These are phyloP conservation scores for Phytophthora melonis DNA, from an alignment of 352 stramenopile species.

Conservation along the genomic window DNA sequence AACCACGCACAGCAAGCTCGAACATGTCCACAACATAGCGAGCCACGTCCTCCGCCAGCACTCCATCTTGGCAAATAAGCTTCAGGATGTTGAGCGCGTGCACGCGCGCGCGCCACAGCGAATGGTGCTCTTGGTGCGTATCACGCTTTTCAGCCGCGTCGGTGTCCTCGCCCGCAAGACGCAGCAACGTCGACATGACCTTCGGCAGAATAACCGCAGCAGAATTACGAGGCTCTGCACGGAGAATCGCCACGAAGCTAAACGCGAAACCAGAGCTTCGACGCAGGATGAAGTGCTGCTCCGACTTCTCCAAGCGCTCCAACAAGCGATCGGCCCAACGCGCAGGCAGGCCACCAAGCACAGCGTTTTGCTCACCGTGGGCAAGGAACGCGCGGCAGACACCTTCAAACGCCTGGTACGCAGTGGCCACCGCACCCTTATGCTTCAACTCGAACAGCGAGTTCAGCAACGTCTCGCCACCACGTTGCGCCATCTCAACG, in stretches of 20 bases:
- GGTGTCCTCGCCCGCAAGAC: slow-evolving; percentile 69
- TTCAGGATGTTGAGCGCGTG: slow-evolving; percentile 93
- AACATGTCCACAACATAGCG: slow-evolving; percentile 90
- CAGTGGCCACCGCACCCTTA: slow-evolving; percentile 87
- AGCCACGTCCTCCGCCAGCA: slow-evolving; percentile 86
- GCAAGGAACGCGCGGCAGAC: slow-evolving; percentile 85
- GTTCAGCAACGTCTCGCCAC: slow-evolving; percentile 80
- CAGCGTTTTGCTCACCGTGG: slow-evolving; percentile 61
- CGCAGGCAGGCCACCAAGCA: slow-evolving; percentile 64
- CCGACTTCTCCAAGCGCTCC: slow-evolving; percentile 72
- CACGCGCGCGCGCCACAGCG: slow-evolving; percentile 78
- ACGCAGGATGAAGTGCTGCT: slow-evolving; percentile 91
- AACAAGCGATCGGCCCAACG: slow-evolving; percentile 83
- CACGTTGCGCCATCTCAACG: slow-evolving; percentile 58
- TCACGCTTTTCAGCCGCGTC: slow-evolving; percentile 50
- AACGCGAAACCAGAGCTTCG: slow-evolving; percentile 90
- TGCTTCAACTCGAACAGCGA: slow-evolving; percentile 91
- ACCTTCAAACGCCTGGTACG: slow-evolving; percentile 86
- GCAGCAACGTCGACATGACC: slow-evolving; percentile 77
- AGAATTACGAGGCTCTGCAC: slow-evolving; percentile 85
- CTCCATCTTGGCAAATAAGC: slow-evolving; percentile 89
- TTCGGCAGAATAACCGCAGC: slow-evolving; percentile 78
- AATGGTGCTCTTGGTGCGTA: slow-evolving; percentile 55
- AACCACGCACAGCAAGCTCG: slow-evolving; percentile 82
- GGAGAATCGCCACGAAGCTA: slow-evolving; percentile 89